Evolutionary conservation across 345 rosid species (phyloP).

Genomic region (Carallia brachiata): DNA sequence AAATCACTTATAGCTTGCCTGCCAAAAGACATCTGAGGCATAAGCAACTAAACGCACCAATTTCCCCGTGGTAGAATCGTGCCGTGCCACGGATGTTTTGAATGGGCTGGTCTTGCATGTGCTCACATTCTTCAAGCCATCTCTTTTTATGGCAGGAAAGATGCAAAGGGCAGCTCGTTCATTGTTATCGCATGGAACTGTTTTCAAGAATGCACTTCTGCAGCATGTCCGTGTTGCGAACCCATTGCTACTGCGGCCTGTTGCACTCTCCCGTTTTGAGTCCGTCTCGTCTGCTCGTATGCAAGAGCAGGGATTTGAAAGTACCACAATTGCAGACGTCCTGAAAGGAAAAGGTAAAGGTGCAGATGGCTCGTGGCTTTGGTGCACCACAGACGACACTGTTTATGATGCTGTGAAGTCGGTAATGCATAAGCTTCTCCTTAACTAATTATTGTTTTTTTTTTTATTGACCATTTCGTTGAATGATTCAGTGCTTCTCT

Average conservation of each 20-base stretch:
- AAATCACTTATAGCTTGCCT: no score
- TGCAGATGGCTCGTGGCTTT: conserved; percentile 99
- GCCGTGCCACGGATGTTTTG: no score
- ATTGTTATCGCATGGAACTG: conserved; percentile 47
- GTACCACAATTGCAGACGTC: conserved; percentile 77
- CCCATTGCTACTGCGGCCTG: conserved; percentile 48
- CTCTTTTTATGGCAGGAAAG: conserved; percentile 17
- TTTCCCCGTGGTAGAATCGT: no score
- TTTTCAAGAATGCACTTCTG: conserved; percentile 50
- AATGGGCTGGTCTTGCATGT: background rate
- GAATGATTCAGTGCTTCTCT: background rate
- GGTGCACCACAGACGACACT: conserved; percentile 91
- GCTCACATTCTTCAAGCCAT: conserved; percentile 1
- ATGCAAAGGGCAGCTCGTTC: conserved; percentile 61
- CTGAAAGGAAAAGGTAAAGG: conserved; percentile 74
- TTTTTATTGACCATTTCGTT: background rate
- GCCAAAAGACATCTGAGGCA: no score
- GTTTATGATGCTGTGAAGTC: conserved; percentile 96
- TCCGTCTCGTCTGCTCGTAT: conserved; percentile 63
- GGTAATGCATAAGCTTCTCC: conserved; percentile 38
- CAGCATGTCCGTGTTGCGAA: conserved; percentile 57
- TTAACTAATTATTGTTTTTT: background rate
- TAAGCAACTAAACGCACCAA: no score
- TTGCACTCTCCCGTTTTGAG: conserved; percentile 48
- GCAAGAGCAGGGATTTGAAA: conserved; percentile 92